Conservation (phyloP, 2,329 filamentous ascomycete species). For the Aureobasidium sp. region DNA sequence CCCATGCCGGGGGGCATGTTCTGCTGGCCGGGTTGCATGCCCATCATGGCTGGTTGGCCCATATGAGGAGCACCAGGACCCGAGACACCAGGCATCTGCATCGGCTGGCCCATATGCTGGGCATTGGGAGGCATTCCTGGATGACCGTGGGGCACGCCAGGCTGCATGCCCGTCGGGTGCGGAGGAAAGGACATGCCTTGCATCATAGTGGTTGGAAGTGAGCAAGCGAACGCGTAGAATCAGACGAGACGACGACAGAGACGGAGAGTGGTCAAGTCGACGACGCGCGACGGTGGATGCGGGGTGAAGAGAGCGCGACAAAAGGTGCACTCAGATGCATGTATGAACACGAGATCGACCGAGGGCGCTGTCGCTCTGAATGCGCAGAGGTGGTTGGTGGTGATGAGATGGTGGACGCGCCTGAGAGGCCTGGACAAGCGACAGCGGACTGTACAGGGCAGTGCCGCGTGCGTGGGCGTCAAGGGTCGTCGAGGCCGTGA, state of each 20-base stretch:
- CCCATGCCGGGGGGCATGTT: conserved; percentile 39
- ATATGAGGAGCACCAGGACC: conserved; percentile 64
- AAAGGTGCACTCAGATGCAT: conserved; percentile 8
- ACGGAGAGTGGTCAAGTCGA: background rate
- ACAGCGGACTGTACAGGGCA: conserved; percentile 2
- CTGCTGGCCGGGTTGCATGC: conserved; percentile 62
- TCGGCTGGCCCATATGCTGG: conserved; percentile 62
- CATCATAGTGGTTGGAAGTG: conserved; percentile 33
- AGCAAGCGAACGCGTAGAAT: conserved; percentile 8
- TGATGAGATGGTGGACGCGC: background rate
- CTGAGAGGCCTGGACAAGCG: background rate
- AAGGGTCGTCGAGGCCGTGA: background rate
- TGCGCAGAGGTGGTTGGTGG: background rate
- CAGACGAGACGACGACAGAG: background rate
- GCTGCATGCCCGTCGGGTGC: conserved; percentile 64
- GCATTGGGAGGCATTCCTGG: conserved; percentile 60
- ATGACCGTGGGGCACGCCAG: conserved; percentile 58
- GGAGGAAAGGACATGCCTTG: conserved; percentile 47
- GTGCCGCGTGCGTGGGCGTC: conserved; percentile 3
- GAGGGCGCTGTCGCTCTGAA: background rate
- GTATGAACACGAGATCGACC: background rate
- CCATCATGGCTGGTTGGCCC: conserved; percentile 68
- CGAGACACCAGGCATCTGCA: conserved; percentile 67
- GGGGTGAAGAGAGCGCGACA: background rate
- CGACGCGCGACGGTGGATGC: background rate